Base-by-base conservation (phyloP, 768 basidiomycete genomes). In the Hemileccinum rubropunctum region DNA sequence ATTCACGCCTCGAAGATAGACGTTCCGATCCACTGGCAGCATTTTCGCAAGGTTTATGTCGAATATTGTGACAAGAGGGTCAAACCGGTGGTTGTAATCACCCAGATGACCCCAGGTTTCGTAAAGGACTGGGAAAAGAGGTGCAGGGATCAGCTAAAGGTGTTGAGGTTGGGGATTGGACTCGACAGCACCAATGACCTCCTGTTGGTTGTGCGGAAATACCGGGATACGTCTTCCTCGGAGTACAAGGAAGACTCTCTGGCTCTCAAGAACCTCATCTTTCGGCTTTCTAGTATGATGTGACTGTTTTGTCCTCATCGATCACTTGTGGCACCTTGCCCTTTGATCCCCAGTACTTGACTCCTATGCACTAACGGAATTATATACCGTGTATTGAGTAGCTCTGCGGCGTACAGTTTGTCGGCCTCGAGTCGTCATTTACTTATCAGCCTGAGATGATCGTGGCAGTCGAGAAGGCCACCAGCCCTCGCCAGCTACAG, bases 1-100 rank as follows among this genome's bases (percentile, higher is more conserved):
- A 65, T 64, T 17, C 58, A 58, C n/a, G 62, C 62, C 35, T 63
- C 58, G 6, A 65, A 64, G 52, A 65, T 65, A 41, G 60, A 58
- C 17, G 52, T 63, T 37, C 53, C 58, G 10, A 52, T 51, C 28
- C 61, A 65, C 38, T 64, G 62, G 62, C 49, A 49, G 12, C 60
- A 63, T 26, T 64, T 64, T 54, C 55, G 58, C 58, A 60, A 54
- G 33, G 54, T 63, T 20, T 64, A 60, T 33, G 55, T 56, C 50
- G 48, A 63, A n/a, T 63, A 63, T 35, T 63, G 63, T 34, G 23
- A 48, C 18, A 54, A 28, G 55, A 65, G 13, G 46, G 61, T 60
- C 42, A 63, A 49, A 42, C 62, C 63, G 10, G 61, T 63, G 39
- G 38, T 63, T 35, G 51, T 64, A 17, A 57, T 64, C 12, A 64